Evolutionary conservation across 768 basidiomycete genomes (phyloP).

Genomic region (Boletus huronensis): DNA sequence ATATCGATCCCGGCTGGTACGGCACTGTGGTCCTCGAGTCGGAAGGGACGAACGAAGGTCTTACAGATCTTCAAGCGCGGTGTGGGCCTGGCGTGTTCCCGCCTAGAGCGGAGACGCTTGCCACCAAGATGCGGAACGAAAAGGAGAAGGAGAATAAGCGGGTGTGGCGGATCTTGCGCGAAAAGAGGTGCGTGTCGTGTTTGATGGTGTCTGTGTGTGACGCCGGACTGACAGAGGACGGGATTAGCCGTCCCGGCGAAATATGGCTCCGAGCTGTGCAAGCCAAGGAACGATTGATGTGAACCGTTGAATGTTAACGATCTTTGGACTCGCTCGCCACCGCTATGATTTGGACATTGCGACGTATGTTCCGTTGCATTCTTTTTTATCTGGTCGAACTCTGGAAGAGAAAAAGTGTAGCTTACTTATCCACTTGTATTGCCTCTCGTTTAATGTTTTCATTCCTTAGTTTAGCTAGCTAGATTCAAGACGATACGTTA

Average conservation of each 20-base stretch:
- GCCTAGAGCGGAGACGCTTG: conserved; percentile 43
- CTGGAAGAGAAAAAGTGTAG: conserved; percentile 16
- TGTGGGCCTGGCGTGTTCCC: conserved; percentile 69
- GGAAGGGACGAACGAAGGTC: conserved; percentile 83
- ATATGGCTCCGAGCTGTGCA: conserved; percentile 48
- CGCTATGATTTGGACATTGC: conserved; percentile 3
- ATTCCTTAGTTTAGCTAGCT: conserved; percentile 9
- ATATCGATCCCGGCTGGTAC: conserved; percentile 78
- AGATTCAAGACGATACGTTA: not conserved
- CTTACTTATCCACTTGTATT: conserved; percentile 21
- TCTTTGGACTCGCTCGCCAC: not conserved
- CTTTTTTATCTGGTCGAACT: conserved; percentile 4
- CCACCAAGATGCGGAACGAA: conserved; percentile 34
- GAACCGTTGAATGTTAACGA: conserved; percentile 15
- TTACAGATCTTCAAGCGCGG: conserved; percentile 71
- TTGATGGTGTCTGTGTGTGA: not conserved
- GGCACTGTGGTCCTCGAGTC: conserved; percentile 81
- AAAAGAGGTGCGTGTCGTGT: conserved; percentile 56
- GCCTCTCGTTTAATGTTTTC: conserved; percentile 1
- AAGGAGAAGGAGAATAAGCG: conserved; percentile 44
- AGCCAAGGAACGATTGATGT: conserved; percentile 60
- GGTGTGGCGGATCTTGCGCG: conserved; percentile 72
- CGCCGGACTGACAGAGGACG: conserved; percentile 1
- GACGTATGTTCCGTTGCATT: conserved; percentile 2
- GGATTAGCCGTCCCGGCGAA: conserved; percentile 22